Evolutionary conservation across 2,329 filamentous ascomycete species (phyloP).

Genomic region (Trichoderma sp.): DNA sequence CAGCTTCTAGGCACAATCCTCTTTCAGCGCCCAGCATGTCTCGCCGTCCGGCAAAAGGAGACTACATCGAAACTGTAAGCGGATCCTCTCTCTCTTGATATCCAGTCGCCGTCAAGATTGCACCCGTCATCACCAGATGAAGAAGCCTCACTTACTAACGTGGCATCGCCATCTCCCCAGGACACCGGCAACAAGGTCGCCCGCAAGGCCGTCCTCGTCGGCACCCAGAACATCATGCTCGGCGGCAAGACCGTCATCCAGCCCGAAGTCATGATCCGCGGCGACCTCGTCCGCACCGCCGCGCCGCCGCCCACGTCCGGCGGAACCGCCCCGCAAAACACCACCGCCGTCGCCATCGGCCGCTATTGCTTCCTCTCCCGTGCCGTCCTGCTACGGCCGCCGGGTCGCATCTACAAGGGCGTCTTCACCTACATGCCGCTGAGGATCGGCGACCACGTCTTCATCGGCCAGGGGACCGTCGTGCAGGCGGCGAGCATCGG

Average conservation of each 20-base stretch:
- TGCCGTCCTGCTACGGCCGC: slow-evolving; percentile 75
- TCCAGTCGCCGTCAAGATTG: background rate
- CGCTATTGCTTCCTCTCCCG: slow-evolving; percentile 86
- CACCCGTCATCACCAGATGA: background rate
- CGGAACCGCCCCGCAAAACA: slow-evolving; percentile 45
- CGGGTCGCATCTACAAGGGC: slow-evolving; percentile 77
- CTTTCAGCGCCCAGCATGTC: slow-evolving; percentile 57
- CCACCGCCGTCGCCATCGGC: slow-evolving; percentile 78
- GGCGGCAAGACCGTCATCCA: slow-evolving; percentile 95
- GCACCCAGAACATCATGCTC: slow-evolving; percentile 96
- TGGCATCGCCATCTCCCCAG: slow-evolving; percentile 42
- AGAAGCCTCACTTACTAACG: background rate
- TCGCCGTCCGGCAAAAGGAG: slow-evolving; percentile 74
- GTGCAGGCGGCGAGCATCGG: slow-evolving; percentile 82
- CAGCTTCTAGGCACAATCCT: background rate
- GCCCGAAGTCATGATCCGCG: slow-evolving; percentile 89
- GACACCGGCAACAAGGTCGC: slow-evolving; percentile 99
- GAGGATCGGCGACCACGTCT: slow-evolving; percentile 92
- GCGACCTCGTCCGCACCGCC: slow-evolving; percentile 69
- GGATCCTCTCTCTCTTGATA: background rate
- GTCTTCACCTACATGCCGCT: slow-evolving; percentile 80
- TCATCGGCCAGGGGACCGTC: slow-evolving; percentile 70
- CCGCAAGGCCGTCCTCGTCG: slow-evolving; percentile 84
- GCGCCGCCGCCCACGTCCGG: slow-evolving; percentile 36
- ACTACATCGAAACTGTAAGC: slow-evolving; percentile 91